Base-by-base conservation (phyloP, 345 rosid genomes). In the Salix brachista region DNA sequence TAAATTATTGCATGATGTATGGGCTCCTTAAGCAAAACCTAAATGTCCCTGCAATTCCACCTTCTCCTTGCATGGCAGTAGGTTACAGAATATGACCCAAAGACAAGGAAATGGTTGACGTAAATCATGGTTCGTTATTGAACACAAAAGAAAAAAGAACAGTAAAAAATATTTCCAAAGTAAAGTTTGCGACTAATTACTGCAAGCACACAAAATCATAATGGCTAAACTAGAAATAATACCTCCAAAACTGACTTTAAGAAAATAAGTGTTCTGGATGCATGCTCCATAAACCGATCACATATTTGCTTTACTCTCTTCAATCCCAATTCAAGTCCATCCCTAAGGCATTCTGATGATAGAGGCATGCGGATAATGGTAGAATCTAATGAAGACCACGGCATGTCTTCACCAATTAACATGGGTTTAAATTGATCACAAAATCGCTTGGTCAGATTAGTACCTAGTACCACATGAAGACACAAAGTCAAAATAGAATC, bases 361-460 rank as follows among this genome's bases (percentile, higher is more conserved):
- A 94, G 80, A 79, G 98, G 97, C 96, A 94, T 94, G 78, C 98
- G 92, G 77, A 94, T 90, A 78, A 94, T 79, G 76, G 97, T 94
- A 75, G 91, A 91, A 77, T 90, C 93, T 64, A 83, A 75, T 75
- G 88, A 78, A 65, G 92, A 88, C 94, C 91, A 88, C 79, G 93
- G 84, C 85, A 77, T 85, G 75, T 85, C 85, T 82, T 91, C 87
- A 84, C 84, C 94, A 85, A 91, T 85, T 80, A 94, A 80, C 96
- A 94, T 86, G 26, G 98, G 96, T 79, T 79, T 83, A 83, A 94
- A 94, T 67, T 94, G 98, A 86, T 94, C 98, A 78, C 74, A 60
- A 83, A 94, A 94, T 50, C 94, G 90, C 82, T 89, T 89, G 1
- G 85, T 87, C 89, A 94, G 88, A 90, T 88, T 89, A 50, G 89